A percentile compares a stretch with the other conserved stretches of the same genome.
Conservation (phyloP, 2,329 filamentous ascomycete species). For the Neonectria faginata region DNA sequence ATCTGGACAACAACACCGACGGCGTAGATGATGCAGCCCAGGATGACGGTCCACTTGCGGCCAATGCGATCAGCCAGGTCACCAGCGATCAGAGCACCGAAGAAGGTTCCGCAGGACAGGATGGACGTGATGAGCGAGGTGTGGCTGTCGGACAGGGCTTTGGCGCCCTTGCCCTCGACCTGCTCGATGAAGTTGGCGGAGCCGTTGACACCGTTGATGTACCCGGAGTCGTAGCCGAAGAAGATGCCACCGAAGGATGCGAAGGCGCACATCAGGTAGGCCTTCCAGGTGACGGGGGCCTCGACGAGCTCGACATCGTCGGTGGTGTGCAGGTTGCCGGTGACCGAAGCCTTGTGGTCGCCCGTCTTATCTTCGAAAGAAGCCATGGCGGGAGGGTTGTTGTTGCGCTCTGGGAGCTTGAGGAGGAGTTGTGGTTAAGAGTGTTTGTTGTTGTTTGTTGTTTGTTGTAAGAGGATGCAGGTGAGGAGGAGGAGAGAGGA, state of each 20-base stretch:
- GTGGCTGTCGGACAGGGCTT: slow-evolving; percentile 55
- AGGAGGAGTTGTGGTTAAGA: background rate
- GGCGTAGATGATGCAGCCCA: slow-evolving; percentile 77
- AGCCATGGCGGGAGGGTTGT: slow-evolving; percentile 39
- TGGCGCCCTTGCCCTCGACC: slow-evolving; percentile 58
- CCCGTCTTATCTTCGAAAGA: slow-evolving; percentile 38
- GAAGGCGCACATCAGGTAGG: slow-evolving; percentile 77
- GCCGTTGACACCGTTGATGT: slow-evolving; percentile 75
- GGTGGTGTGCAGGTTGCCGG: slow-evolving; percentile 53
- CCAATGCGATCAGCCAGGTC: slow-evolving; percentile 81
- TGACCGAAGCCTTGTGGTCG: slow-evolving; percentile 44
- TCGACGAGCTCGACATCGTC: slow-evolving; percentile 70
- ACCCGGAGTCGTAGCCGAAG: slow-evolving; percentile 83
- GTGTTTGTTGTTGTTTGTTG: background rate
- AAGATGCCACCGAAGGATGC: slow-evolving; percentile 80
- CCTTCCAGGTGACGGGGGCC: slow-evolving; percentile 76
- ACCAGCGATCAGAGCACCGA: slow-evolving; percentile 81
- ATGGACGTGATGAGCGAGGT: slow-evolving; percentile 77
- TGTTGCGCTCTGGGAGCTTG: background rate
- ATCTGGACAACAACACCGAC: slow-evolving; percentile 77
- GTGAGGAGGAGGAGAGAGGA: background rate
- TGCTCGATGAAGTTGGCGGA: slow-evolving; percentile 63
- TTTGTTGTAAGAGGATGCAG: slow-evolving; percentile 14
- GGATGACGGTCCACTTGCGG: slow-evolving; percentile 78
- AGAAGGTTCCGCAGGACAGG: slow-evolving; percentile 82